A percentile compares a stretch with the other conserved stretches of the same genome.
These are phyloP conservation scores for Yarrowia osloensis DNA, from an alignment of 805 yeast species.

Conservation along the genomic window DNA sequence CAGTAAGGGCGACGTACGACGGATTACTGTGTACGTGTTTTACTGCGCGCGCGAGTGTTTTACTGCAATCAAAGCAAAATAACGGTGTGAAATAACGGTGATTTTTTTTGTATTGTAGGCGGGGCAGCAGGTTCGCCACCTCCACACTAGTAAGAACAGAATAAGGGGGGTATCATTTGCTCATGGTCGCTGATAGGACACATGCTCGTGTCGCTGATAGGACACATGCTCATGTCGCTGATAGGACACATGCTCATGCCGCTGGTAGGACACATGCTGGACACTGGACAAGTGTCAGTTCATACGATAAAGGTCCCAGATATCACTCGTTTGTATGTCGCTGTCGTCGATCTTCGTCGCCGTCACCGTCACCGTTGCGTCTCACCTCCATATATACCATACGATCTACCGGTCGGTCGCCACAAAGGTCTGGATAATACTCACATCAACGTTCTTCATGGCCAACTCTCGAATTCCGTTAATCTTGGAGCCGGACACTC, in stretches of 20 bases:
- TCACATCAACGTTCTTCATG: slow-evolving; percentile 57
- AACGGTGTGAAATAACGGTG: slow-evolving; percentile 1
- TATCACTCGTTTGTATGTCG: not conserved
- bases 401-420: slow-evolving; percentile 10
- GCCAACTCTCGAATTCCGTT: slow-evolving; percentile 81
- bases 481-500: slow-evolving; percentile 95
- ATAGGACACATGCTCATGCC: not conserved
- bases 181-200: not conserved
- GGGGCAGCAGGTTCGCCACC: not conserved
- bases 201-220: too few relatives aligned
- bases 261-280: not conserved
- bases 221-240: too few relatives aligned
- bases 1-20: not conserved
- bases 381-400: not conserved
- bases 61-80: not conserved
- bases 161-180: not conserved
- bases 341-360: too few relatives aligned
- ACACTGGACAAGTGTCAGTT: not conserved
- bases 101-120: not conserved
- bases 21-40: not conserved
- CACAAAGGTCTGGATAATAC: not conserved
- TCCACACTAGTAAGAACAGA: not conserved
- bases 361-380: not conserved
- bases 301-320: not conserved
- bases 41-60: not conserved